phyloP scores from a whole-genome alignment of 108 stramenopile species.

The Poteriospumella lacustris region DNA sequence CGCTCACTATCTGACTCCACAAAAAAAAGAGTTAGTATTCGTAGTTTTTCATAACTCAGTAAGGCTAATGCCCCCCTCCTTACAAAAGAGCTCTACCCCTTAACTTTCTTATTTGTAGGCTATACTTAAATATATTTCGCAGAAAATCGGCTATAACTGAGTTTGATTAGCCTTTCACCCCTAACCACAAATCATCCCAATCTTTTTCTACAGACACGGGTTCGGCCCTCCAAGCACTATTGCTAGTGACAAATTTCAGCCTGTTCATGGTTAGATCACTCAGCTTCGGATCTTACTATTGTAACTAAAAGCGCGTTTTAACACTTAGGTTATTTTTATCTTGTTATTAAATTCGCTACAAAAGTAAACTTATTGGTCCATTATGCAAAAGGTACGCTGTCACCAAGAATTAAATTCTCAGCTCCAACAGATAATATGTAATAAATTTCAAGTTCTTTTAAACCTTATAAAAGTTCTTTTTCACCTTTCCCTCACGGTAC shows the following conservation, averaged over 20 bases:
- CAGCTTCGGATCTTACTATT: slow-evolving; percentile 25
- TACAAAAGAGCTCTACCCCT: slow-evolving; percentile 49
- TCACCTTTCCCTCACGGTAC: slow-evolving; percentile 51
- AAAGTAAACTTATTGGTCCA: slow-evolving; percentile 38
- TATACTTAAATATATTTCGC: slow-evolving; percentile 54
- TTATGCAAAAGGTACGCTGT: slow-evolving; percentile 52
- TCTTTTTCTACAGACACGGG: slow-evolving; percentile 16
- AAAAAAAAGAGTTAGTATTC: slow-evolving; percentile 4
- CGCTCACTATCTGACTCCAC: slow-evolving; percentile 19
- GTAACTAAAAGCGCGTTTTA: slow-evolving; percentile 10
- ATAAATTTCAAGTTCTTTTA: slow-evolving; percentile 39
- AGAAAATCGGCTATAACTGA: slow-evolving; percentile 51
- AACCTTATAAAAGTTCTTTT: slow-evolving; percentile 37
- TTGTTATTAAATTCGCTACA: slow-evolving; percentile 37
- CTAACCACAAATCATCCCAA: slow-evolving; percentile 42
- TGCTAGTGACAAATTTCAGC: slow-evolving; percentile 12
- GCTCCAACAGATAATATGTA: slow-evolving; percentile 42
- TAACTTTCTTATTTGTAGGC: slow-evolving; percentile 13
- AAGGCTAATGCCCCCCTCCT: slow-evolving; percentile 41
- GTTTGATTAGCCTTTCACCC: slow-evolving; percentile 55
- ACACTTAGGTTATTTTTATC: slow-evolving; percentile 16
- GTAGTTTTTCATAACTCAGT: slow-evolving; percentile 43
- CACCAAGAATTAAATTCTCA: slow-evolving; percentile 16
- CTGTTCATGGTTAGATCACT: slow-evolving; percentile 29
- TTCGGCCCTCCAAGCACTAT: slow-evolving; percentile 22